Conservation (phyloP, 2,329 filamentous ascomycete genomes). For the Fusarium ambrosium region DNA sequence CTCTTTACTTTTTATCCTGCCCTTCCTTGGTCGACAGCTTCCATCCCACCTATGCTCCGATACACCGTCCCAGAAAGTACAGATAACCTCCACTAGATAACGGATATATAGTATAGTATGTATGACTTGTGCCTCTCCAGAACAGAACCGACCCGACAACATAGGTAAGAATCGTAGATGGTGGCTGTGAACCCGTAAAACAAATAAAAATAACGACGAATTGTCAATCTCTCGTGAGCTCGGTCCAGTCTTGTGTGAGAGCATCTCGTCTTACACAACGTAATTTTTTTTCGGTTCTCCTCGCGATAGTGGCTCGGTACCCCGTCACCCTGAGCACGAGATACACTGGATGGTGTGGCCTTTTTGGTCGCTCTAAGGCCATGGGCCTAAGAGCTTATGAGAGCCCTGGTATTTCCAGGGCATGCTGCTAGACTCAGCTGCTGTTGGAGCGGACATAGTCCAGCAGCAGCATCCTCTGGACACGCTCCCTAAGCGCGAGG, state of each 20-base stretch:
- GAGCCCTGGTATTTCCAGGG: background rate
- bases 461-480: background rate
- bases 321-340: background rate
- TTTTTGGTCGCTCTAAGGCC: background rate
- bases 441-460: background rate
- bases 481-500: background rate
- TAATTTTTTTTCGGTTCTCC: background rate
- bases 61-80: background rate
- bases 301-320: background rate
- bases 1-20: constrained; percentile 3
- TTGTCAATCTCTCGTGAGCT: constrained; percentile 7
- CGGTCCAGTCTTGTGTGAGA: background rate
- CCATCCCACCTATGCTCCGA: constrained; percentile 3
- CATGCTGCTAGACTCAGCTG: background rate
- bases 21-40: background rate
- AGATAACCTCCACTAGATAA: background rate
- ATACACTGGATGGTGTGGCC: background rate
- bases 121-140: constrained; percentile 4
- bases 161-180: background rate
- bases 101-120: background rate
- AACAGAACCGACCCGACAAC: background rate
- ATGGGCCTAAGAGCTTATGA: background rate
- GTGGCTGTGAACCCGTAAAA: constrained; percentile 9
- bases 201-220: constrained; percentile 12
- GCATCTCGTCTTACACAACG: background rate